Base-by-base conservation (phyloP, 306 rosid species). In the Malus sylvestris region DNA sequence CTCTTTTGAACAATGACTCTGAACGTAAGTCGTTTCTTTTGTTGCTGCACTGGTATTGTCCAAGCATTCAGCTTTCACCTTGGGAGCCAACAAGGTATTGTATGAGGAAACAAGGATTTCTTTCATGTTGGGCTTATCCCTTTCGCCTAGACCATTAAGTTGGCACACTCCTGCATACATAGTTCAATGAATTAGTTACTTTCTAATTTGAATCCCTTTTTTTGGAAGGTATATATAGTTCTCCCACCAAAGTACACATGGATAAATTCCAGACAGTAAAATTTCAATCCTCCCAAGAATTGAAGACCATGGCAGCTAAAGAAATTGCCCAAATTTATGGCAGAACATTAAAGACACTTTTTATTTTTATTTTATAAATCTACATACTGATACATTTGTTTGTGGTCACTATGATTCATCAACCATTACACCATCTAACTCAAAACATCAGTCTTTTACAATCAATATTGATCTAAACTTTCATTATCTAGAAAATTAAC, bases 31-130 rank as follows among this genome's bases (percentile, higher is more conserved):
- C 1, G 73, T 35, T 30, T 68, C 85, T 74, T 75, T 92, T 5
- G 78, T 65, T 6, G 85, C 51, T 76, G 58, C 61, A 68, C 3
- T 78, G 22, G 79, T 3, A 22, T 75, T 29, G 18, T 88, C 96
- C 86, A 85, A 68, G 82, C 91, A 87, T 11, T 80, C 80, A 53
- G 90, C 81, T 82, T 87, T 89, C 10, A 91, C 88, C 80, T 82
- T 83, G 38, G 97, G 97, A 79, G 91, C 97, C 25, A 93, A 76
- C 74, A 83, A 22, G 53, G 93, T 84, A 88, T 89, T 88, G 81
- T 89, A 91, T 44, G 97, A 85, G n/a, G 88, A 77, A 79, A 91
- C 68, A 64, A 93, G 87, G 81, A 40, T 88, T 73, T 88, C 93
- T 85, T 86, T 93, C 66, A 87, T 76, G 76, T 77, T 87, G 70